Base-by-base conservation (phyloP, 768 basidiomycete species). In the Amanita thiersii region DNA sequence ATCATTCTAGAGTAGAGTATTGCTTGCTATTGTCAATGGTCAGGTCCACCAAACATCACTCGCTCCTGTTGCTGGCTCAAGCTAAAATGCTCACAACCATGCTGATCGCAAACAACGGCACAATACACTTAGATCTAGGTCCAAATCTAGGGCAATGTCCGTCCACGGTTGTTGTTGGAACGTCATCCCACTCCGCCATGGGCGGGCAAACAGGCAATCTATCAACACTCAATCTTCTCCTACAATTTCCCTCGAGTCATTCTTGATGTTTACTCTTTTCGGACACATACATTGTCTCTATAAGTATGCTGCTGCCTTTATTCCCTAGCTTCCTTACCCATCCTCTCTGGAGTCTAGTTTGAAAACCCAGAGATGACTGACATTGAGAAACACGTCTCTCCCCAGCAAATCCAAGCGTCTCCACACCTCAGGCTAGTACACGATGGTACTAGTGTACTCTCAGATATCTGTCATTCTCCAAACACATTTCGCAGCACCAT, bases 141-240 rank as follows among this genome's bases (percentile, higher is more conserved):
- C 33, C 32, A 31, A 19, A 20, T 23, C 15, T 12, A 4, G 6
- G 17, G 6, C 10, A 28, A 28, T n/a, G n/a, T 28, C 26, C 26
- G 7, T 28, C n/a, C 26, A 7, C 26, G 32, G n/a, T 30, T 12
- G 12, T 7, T 8, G 21, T 14, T 42, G 19, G 23, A 6, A 26
- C 25, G 24, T 25, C 24, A 29, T 43, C 20, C 19, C 6, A 37
- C 15, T 43, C 42, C 42, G 42, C 24, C n/a, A 29, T 37, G 26
- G 34, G 20, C 42, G 42, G 42, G 24, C 18, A 10, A 34, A 19
- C n/a, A 29, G 26, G 21, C 24, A 29, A 32, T 23, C 5, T n/a
- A 20, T 36, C 26, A n/a, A 30, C 20, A 14, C 18, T 11, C 24
- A 34, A 24, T n/a, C 40, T 25, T 34, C 19, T 15, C 31, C 5